Evolutionary conservation across 768 basidiomycete genomes (phyloP).

Genomic region (Coprinopsis strossmayeri): DNA sequence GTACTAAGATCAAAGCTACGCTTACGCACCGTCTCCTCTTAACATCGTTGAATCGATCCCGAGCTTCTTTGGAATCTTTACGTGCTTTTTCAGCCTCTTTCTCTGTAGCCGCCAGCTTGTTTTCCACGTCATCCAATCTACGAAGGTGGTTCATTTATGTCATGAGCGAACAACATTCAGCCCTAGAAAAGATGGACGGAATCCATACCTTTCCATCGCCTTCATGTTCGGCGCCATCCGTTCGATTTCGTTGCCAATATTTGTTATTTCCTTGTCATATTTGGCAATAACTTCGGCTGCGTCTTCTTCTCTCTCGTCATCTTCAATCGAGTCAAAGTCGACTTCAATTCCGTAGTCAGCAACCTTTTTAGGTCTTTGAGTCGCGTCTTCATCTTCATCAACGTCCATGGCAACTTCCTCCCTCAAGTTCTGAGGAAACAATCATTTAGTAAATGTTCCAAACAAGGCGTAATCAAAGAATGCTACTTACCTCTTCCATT

Average conservation of each 20-base stretch:
- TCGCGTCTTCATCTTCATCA: constrained; percentile 81
- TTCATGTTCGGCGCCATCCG: constrained; percentile 96
- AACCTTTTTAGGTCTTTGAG: constrained; percentile 64
- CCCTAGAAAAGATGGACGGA: neutral
- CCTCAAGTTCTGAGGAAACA: constrained; percentile 54
- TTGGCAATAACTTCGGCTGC: constrained; percentile 59
- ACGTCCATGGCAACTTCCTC: constrained; percentile 90
- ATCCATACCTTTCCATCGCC: constrained; percentile 75
- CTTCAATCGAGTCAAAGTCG: constrained; percentile 68
- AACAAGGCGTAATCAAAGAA: no score
- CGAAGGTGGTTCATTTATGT: no score
- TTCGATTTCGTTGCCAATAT: constrained; percentile 76
- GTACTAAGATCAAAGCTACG: neutral
- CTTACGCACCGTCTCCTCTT: constrained; percentile 65
- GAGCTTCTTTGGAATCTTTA: constrained; percentile 83
- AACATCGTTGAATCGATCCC: constrained; percentile 86
- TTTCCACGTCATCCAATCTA: constrained; percentile 79
- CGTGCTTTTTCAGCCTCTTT: constrained; percentile 89
- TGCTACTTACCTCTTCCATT: constrained; percentile 91
- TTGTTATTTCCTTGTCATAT: constrained; percentile 66
- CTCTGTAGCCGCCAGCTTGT: constrained; percentile 82
- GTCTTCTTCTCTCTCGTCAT: constrained; percentile 70
- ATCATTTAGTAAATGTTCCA: no score
- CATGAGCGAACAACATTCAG: no score
- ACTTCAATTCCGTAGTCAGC: constrained; percentile 88